These are phyloP conservation scores for Saccharomycopsis guyanensis DNA, from an alignment of 805 yeast genomes.

Conservation along the genomic window DNA sequence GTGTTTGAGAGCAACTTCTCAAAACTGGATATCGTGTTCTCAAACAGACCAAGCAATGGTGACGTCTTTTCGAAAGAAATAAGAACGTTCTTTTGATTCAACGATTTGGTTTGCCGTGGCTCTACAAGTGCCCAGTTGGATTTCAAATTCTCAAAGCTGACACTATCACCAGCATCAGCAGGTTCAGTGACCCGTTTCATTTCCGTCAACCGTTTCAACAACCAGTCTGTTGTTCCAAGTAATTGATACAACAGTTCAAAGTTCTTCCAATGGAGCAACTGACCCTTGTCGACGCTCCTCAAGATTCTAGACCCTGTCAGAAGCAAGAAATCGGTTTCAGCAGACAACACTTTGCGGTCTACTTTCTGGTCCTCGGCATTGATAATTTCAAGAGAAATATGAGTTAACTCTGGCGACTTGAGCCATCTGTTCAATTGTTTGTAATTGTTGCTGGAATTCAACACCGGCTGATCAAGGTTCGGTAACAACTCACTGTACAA, in stretches of 20 bases:
- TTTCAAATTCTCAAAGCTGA: constrained; percentile 10
- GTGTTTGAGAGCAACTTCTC: constrained; percentile 24
- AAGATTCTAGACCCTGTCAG: constrained; percentile 28
- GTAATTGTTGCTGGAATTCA: constrained; percentile 22
- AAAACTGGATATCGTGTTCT: constrained; percentile 23
- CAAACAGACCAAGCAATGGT: constrained; percentile 25
- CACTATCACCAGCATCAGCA: constrained; percentile 1
- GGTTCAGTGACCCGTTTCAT: constrained; percentile 35
- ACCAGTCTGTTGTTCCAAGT: constrained; percentile 48
- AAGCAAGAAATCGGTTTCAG: constrained; percentile 28
- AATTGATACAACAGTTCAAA: constrained; percentile 46
- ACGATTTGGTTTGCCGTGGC: constrained; percentile 10
- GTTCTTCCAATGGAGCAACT: constrained; percentile 45
- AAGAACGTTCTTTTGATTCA: constrained; percentile 11
- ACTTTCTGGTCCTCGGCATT: constrained; percentile 15
- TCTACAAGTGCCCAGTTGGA: constrained; percentile 19
- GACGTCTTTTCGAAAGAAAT: constrained; percentile 13
- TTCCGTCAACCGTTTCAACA: constrained; percentile 48
- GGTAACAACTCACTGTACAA: constrained; percentile 27
- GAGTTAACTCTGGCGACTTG: constrained; percentile 27
- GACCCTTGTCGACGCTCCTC: constrained; percentile 35
- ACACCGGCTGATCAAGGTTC: constrained; percentile 18
- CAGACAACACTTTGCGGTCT: constrained; percentile 20
- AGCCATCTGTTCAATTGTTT: constrained; percentile 26
- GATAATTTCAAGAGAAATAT: constrained; percentile 29